Evolutionary conservation across 179 eudicot genomes (phyloP), one percentile per base, ranked within the genome.

Genomic region (Sideroxylon spinosum): DNA sequence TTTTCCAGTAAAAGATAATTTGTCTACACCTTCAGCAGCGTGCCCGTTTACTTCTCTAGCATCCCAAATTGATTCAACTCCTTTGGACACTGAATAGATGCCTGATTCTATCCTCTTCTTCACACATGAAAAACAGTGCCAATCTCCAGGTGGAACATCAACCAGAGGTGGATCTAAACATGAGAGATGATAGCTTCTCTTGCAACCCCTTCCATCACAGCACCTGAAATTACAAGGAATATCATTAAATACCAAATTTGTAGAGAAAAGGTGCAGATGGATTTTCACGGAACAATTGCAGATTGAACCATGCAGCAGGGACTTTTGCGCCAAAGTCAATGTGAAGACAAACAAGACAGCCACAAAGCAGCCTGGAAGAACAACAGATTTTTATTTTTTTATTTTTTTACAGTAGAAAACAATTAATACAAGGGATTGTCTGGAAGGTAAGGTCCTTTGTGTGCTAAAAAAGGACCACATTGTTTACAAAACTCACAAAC

Each of bases 1-100:
- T 63, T 44, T 26, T 37, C 26, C 32, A 59, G 9, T 13, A 32
- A n/a, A 60, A 53, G 37, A 48, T 20, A 77, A 55, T 14, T 50
- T 28, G 23, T 55, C 52, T 81, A 59, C 78, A 86, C 93, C 92
- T 87, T 84, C 81, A 82, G 78, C 56, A 75, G 86, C 82, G 53
- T 85, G 78, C 67, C 80, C 79, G 65, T 82, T 87, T 83, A 83
- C 89, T 85, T 88, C 97, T 85, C 95, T 86, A 68, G 77, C 84
- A 86, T 89, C 92, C 88, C 89, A 87, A 82, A 93, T 83, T 57
- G 89, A 88, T 82, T 93, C 98, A 71, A 89, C 73, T 64, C 92
- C 97, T 77, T 81, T 84, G 19, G 98, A 82, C 60, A 89, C 90
- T 14, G 91, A 83, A 75, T 87, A 83, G 13, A 84, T 88, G 77